Evolutionary conservation across 2,329 filamentous ascomycete species (phyloP).

Genomic region (Leptographium radiaticola): DNA sequence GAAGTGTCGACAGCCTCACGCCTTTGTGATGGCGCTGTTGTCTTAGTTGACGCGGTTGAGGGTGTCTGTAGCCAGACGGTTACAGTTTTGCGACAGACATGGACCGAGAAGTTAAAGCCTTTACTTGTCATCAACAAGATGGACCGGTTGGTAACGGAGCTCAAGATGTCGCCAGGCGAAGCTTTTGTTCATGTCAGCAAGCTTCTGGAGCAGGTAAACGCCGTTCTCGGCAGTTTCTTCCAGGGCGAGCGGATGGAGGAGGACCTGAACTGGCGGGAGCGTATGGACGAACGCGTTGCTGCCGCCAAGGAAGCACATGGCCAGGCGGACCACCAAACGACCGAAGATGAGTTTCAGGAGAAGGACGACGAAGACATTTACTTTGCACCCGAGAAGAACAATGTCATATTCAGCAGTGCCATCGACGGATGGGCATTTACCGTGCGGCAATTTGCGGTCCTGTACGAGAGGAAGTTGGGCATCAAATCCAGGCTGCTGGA

Average conservation of each 20-base stretch:
- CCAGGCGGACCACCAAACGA: slow-evolving; percentile 65
- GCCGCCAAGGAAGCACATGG: slow-evolving; percentile 31
- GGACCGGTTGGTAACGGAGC: slow-evolving; percentile 83
- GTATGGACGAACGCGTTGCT: slow-evolving; percentile 73
- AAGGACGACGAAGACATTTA: slow-evolving; percentile 94
- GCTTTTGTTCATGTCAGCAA: slow-evolving; percentile 83
- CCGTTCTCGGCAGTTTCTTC: slow-evolving; percentile 93
- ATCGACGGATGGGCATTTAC: slow-evolving; percentile 99
- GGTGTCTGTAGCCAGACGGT: slow-evolving; percentile 98
- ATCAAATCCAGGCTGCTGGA: slow-evolving; percentile 82
- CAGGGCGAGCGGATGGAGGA: slow-evolving; percentile 98
- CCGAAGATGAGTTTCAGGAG: slow-evolving; percentile 67
- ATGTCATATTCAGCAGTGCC: slow-evolving; percentile 96
- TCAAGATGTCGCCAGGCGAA: slow-evolving; percentile 84
- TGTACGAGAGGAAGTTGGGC: slow-evolving; percentile 95
- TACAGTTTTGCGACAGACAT: slow-evolving; percentile 86
- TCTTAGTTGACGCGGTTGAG: slow-evolving; percentile 92
- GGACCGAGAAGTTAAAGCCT: slow-evolving; percentile 91
- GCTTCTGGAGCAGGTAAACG: slow-evolving; percentile 90
- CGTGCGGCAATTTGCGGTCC: slow-evolving; percentile 76
- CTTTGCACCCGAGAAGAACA: slow-evolving; percentile 95
- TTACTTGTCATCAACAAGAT: slow-evolving; percentile 97
- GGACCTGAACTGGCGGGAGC: slow-evolving; percentile 88
- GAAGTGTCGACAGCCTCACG: slow-evolving; percentile 94
- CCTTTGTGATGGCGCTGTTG: slow-evolving; percentile 85